Evolutionary conservation across 1,284 basidiomycete species (phyloP), one percentile per base, ranked within the genome.

Genomic region (Sanguinoderma infundibulare): DNA sequence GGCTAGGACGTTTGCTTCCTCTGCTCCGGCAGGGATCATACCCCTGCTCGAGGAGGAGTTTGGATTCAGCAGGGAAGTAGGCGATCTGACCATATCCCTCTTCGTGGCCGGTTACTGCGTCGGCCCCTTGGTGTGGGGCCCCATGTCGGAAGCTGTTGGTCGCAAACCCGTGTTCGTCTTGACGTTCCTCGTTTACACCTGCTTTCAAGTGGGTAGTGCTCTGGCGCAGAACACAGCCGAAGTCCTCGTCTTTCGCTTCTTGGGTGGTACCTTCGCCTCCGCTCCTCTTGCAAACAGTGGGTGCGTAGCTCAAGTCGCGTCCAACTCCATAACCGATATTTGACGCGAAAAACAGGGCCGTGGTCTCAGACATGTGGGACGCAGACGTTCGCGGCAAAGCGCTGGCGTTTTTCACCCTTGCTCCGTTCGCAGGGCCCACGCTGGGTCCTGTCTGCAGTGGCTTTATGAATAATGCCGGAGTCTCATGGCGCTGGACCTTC

Each of bases 401-500:
- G 7, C 64, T 73, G 58, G 61, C 69, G 0, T 44, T 73, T 20
- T 73, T 73, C 51, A 67, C 69, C 6, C 59, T 69, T 5, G 87
- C 90, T 5, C 92, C 92, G 1, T 93, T 94, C 67, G 87, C 88
- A 5, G 90, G 89, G 14, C 85, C 85, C 3, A 78, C 78, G 2
- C 46, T 63, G 28, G 90, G 88, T 0, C 91, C 92, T 0, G 84
- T 87, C 34, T 83, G 90, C 8, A 83, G 84, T 46, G 88, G 91
- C 6, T 81, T 81, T 67, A 78, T 86, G 57, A 73, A 75, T 10
- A 77, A 81, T n/a, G 71, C 73, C 7, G 79, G 81, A 39, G 77
- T 82, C 1, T 82, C 81, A 6, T 94, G 88, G 87, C 80, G 87
- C 53, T 93, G 90, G 90, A 69, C 89, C 10, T 95, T 88, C 77